Evolutionary conservation across 352 stramenopile genomes (phyloP).

Genomic region (Peronospora belbahrii): DNA sequence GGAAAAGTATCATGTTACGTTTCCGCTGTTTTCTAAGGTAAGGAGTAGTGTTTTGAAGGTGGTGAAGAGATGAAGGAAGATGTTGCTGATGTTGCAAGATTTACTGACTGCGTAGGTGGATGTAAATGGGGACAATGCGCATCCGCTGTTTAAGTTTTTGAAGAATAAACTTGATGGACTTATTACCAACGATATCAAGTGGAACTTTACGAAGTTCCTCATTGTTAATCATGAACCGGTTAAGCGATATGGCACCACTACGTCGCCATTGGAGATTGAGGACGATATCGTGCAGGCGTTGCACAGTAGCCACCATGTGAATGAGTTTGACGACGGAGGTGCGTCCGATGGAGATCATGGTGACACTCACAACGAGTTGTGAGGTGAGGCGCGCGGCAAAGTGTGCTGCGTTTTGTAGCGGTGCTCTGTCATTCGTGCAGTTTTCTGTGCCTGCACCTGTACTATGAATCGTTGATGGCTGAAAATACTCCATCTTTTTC

Average conservation of each 20-base stretch:
- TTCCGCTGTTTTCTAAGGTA: constrained; percentile 85
- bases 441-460: background rate
- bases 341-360: constrained; percentile 21
- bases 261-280: constrained; percentile 58
- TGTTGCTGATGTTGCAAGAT: background rate
- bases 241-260: constrained; percentile 64
- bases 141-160: constrained; percentile 88
- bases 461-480: too few relatives aligned
- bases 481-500: too few relatives aligned
- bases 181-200: constrained; percentile 74
- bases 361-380: constrained; percentile 26
- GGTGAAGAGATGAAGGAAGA: background rate
- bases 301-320: constrained; percentile 18
- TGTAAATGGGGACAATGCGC: constrained; percentile 87
- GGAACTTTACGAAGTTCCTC: constrained; percentile 88
- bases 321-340: constrained; percentile 23
- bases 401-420: background rate
- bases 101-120: constrained; percentile 63
- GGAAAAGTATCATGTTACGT: constrained; percentile 66
- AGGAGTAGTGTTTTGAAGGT: background rate
- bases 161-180: constrained; percentile 63
- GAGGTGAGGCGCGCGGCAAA: background rate
- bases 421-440: background rate
- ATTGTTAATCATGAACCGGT: constrained; percentile 62
- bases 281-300: constrained; percentile 51